phyloP scores from a whole-genome alignment of 129 eudicot genomes.

The Escallonia herrerae region DNA sequence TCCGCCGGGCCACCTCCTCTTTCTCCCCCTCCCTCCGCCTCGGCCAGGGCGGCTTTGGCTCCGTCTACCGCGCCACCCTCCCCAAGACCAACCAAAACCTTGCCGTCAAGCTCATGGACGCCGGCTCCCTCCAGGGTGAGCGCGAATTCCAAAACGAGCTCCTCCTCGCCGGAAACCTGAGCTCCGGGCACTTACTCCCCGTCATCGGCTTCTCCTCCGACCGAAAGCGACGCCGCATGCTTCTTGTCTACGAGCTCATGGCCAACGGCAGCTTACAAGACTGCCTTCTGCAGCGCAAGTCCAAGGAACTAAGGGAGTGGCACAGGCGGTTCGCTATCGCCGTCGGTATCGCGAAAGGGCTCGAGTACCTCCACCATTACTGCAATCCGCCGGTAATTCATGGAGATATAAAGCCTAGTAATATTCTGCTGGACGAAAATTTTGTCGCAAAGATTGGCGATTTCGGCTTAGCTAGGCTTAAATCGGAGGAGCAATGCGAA shows the following conservation, averaged over 20 bases:
- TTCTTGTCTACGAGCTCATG: conserved; percentile 87
- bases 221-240: conserved; percentile 63
- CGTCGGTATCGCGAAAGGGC: conserved; percentile 67
- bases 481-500: conserved; percentile 38
- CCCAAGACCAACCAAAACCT: conserved; percentile 21
- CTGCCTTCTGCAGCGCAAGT: conserved; percentile 63
- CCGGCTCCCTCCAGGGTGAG: conserved; percentile 91
- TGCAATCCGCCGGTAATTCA: conserved; percentile 87
- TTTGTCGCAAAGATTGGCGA: conserved; percentile 78
- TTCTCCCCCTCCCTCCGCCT: conserved; percentile 68
- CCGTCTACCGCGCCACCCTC: conserved; percentile 71
- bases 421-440: conserved; percentile 51
- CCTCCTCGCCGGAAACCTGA: conserved; percentile 60
- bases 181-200: conserved; percentile 36
- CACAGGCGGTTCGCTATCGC: conserved; percentile 43
- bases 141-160: conserved; percentile 94
- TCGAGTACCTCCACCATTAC: conserved; percentile 73
- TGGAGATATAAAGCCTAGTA: conserved; percentile 95
- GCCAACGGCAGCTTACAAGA: conserved; percentile 83
- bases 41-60: conserved; percentile 93
- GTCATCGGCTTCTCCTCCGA: conserved; percentile 76
- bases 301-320: conserved; percentile 58
- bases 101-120: conserved; percentile 87
- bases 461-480: conserved; percentile 84
- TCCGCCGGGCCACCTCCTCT: conserved; percentile 72